Conservation (phyloP, 2,329 filamentous ascomycete species). For the Fusarium clavum region DNA sequence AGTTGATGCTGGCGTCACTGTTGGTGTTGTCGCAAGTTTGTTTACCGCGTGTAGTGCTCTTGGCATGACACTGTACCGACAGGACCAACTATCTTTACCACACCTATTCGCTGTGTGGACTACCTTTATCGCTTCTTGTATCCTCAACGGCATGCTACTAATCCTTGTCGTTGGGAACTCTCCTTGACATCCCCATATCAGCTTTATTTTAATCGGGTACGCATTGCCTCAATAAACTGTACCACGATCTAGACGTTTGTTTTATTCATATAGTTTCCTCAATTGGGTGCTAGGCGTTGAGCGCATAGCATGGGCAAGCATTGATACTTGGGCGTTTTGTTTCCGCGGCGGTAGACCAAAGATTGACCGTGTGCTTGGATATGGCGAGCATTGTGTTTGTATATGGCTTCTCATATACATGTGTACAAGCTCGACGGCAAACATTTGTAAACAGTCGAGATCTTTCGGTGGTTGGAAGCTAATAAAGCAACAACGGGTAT, state of each 20-base stretch:
- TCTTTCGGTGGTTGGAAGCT: constrained; percentile 5
- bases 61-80: constrained; percentile 66
- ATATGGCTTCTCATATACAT: constrained; percentile 6
- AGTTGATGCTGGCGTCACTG: constrained; percentile 78
- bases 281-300: constrained; percentile 36
- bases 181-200: constrained; percentile 41
- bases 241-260: constrained; percentile 10
- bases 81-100: constrained; percentile 56
- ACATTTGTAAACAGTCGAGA: constrained; percentile 13
- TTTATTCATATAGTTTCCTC: constrained; percentile 7
- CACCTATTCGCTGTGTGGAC: constrained; percentile 57
- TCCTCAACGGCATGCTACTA: constrained; percentile 59
- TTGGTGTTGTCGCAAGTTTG: constrained; percentile 75
- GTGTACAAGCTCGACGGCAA: background rate
- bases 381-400: background rate
- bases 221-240: background rate
- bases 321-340: constrained; percentile 3
- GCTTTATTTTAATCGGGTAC: constrained; percentile 1
- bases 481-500: background rate
- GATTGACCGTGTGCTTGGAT: background rate
- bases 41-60: constrained; percentile 72
- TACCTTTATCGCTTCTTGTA: constrained; percentile 53
- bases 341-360: background rate
- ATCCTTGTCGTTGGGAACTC: constrained; percentile 56
- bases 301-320: constrained; percentile 23